These are phyloP conservation scores for Vitis hybrid DNA, from an alignment of 177 flowering plant genomes.

Conservation along the genomic window DNA sequence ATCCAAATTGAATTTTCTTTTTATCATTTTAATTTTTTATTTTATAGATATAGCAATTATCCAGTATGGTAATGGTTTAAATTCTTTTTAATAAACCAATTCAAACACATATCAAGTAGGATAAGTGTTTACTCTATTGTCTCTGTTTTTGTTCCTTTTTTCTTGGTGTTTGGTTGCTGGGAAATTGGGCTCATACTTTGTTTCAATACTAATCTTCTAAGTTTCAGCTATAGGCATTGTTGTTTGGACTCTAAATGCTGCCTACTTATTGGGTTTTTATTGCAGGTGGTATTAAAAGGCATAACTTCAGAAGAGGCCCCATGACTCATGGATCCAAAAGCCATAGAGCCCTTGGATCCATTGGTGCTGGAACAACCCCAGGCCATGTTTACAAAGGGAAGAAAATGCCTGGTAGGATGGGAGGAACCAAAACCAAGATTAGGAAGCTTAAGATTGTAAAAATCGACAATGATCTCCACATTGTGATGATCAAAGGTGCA, in stretches of 20 bases:
- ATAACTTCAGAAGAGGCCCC: conserved; percentile 75
- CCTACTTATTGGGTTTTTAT: not conserved
- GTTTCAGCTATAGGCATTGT: not conserved
- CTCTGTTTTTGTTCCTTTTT: no score
- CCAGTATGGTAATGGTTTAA: no score
- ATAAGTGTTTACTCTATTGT: no score
- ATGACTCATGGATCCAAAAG: conserved; percentile 99
- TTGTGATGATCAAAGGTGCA: conserved; percentile 92
- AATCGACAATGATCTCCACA: conserved; percentile 78
- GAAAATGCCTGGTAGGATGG: conserved; percentile 99
- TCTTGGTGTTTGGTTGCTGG: no score
- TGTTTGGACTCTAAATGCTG: not conserved
- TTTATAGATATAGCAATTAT: no score
- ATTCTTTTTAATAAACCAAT: no score
- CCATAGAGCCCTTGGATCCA: conserved; percentile 86
- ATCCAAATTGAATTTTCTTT: no score
- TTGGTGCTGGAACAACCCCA: conserved; percentile 98
- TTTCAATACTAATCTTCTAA: not conserved
- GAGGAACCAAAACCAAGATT: conserved; percentile 84
- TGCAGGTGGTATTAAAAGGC: conserved; percentile 93
- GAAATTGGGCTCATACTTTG: not conserved
- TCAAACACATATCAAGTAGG: no score
- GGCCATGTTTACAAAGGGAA: conserved; percentile 91
- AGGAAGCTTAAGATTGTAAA: conserved; percentile 81
- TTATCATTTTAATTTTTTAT: no score